Evolutionary conservation across 2,329 filamentous ascomycete species (phyloP).

Genomic region (Colletotrichum brevisporum): DNA sequence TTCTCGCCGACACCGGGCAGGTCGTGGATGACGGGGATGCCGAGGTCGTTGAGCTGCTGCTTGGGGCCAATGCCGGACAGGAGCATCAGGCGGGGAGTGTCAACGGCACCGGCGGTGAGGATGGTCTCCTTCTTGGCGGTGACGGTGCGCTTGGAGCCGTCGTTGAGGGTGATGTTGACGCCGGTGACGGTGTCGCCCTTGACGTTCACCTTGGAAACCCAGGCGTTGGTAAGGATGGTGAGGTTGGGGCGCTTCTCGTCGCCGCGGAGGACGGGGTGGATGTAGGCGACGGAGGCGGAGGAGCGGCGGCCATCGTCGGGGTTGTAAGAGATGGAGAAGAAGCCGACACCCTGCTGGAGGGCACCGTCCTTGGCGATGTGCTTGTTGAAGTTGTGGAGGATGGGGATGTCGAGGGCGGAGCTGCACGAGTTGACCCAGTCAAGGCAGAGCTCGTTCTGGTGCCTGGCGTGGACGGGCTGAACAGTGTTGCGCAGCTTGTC

Average conservation of each 20-base stretch:
- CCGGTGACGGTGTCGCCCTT: conserved; percentile 79
- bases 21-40: conserved; percentile 69
- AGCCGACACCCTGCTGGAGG: conserved; percentile 83
- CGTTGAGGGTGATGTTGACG: conserved; percentile 74
- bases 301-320: conserved; percentile 88
- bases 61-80: conserved; percentile 71
- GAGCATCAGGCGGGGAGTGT: conserved; percentile 79
- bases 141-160: conserved; percentile 69
- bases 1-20: conserved; percentile 74
- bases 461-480: conserved; percentile 86
- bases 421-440: conserved; percentile 91
- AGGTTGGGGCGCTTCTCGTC: conserved; percentile 88
- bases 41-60: conserved; percentile 66
- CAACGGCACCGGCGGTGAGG: conserved; percentile 83
- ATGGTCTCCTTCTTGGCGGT: conserved; percentile 75
- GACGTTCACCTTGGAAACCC: conserved; percentile 87
- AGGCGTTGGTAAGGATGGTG: conserved; percentile 88
- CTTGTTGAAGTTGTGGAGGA: conserved; percentile 89
- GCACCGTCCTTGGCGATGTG: conserved; percentile 82
- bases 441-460: conserved; percentile 91
- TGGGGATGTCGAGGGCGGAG: conserved; percentile 82
- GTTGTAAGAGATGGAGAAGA: conserved; percentile 93
- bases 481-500: conserved; percentile 92
- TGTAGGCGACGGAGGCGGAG: conserved; percentile 91
- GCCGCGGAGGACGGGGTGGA: conserved; percentile 89